Evolutionary conservation across 2,329 filamentous ascomycete species (phyloP), one percentile per base, ranked within the genome.

Genomic region (Fusarium drepaniforme): DNA sequence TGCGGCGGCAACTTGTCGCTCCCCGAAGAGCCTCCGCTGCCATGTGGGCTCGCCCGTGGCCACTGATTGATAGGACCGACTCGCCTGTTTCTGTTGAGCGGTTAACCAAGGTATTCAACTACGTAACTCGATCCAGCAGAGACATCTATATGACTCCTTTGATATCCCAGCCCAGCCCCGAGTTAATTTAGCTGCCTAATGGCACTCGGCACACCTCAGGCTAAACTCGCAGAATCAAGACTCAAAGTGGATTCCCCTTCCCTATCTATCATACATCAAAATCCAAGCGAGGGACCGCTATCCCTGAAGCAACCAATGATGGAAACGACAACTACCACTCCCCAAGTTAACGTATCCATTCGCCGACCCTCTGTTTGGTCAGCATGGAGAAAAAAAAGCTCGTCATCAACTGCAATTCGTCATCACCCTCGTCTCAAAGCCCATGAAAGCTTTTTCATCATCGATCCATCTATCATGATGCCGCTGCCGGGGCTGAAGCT

Each of bases 1-100:
- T 58, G 35, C 73, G 67, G 67, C 60, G 65, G 51, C 51, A 56
- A 65, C 66, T 67, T 70, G 67, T 64, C 64, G 74, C 67, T 70
- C 73, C 71, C 77, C 77, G 77, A 78, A 78, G 76, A 78, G 77
- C 77, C 77, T 78, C 77, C 77, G 75, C 44, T 71, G 23, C 73
- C 73, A 78, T 77, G 77, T 78, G 77, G 77, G 72, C 58, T 76
- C 68, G 64, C 71, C 64, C 67, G 67, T 66, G 67, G 63, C 67
- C 46, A 61, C 59, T 67, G 56, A 64, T 68, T 64, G 73, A 76
- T 75, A 75, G 74, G 74, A 70, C 73, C 74, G 74, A 75, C 68
- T 76, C 68, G 38, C 21, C 44, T 75, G 58, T 51, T 66, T 16
- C 44, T 75, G 58, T 51, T 66, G 64, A 71, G 64, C 56, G 56